These are phyloP conservation scores for Dothideomycetes sp. DNA, from an alignment of 2,329 filamentous ascomycete species.

Conservation along the genomic window DNA sequence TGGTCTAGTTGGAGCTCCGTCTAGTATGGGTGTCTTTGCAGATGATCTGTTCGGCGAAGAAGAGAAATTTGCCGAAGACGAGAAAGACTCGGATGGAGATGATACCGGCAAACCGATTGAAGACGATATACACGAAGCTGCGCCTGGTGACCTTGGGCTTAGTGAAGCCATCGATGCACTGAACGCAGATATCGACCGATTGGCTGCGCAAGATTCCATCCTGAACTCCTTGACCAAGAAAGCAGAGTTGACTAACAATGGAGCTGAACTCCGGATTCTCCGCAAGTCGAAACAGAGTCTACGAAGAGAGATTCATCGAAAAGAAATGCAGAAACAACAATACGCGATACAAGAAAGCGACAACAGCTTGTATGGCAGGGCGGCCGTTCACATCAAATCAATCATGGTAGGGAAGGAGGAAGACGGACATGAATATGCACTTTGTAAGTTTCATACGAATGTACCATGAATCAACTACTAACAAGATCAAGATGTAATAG, in stretches of 20 bases:
- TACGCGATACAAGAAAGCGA: slow-evolving; percentile 97
- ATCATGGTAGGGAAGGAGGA: slow-evolving; percentile 88
- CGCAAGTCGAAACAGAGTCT: slow-evolving; percentile 90
- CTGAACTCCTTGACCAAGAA: slow-evolving; percentile 87
- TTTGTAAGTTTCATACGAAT: slow-evolving; percentile 47
- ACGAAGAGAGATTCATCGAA: slow-evolving; percentile 82
- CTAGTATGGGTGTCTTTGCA: slow-evolving; percentile 83
- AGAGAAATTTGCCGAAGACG: slow-evolving; percentile 74
- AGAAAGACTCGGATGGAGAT: slow-evolving; percentile 54
- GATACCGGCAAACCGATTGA: slow-evolving; percentile 53
- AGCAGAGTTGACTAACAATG: slow-evolving; percentile 94
- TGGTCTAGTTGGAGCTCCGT: slow-evolving; percentile 78
- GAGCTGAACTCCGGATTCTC: slow-evolving; percentile 81
- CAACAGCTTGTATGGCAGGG: slow-evolving; percentile 89
- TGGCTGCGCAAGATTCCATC: slow-evolving; percentile 79
- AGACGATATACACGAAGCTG: slow-evolving; percentile 86
- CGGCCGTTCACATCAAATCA: slow-evolving; percentile 79
- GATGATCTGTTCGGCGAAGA: slow-evolving; percentile 91
- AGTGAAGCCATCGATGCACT: slow-evolving; percentile 85
- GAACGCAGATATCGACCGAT: slow-evolving; percentile 82
- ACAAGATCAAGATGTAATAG: slow-evolving; percentile 57
- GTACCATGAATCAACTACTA: slow-evolving; percentile 15
- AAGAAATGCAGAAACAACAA: slow-evolving; percentile 91
- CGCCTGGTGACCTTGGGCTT: slow-evolving; percentile 84
- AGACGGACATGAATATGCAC: slow-evolving; percentile 84